These are phyloP conservation scores for Alternaria sp. DNA, from an alignment of 2,329 filamentous ascomycete species.

Conservation along the genomic window DNA sequence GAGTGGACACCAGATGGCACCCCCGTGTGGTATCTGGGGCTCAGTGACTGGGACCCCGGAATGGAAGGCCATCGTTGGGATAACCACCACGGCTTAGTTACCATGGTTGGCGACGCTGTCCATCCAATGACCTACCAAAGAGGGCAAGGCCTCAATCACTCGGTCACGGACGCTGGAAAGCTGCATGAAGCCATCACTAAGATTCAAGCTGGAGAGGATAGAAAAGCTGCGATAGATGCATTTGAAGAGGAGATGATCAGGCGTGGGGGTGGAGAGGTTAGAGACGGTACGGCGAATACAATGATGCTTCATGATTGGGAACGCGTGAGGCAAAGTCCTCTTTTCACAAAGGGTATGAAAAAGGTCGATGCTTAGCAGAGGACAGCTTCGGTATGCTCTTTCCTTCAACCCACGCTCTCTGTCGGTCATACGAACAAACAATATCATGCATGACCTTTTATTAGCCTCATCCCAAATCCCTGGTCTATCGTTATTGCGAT, in stretches of 20 bases:
- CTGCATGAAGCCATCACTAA: slow-evolving; percentile 46
- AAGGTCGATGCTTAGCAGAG: slow-evolving; percentile 1
- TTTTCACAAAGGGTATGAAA: slow-evolving; percentile 45
- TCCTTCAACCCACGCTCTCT: not conserved
- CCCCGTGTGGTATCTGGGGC: slow-evolving; percentile 45
- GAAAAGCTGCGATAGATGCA: slow-evolving; percentile 41
- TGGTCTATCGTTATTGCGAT: not conserved
- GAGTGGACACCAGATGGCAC: slow-evolving; percentile 46
- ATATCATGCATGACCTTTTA: not conserved
- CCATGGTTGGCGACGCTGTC: slow-evolving; percentile 52
- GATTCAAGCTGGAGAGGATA: slow-evolving; percentile 30
- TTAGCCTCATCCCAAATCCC: not conserved
- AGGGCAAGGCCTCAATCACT: slow-evolving; percentile 61
- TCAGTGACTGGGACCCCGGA: slow-evolving; percentile 50
- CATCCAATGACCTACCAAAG: slow-evolving; percentile 57
- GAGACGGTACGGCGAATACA: slow-evolving; percentile 45
- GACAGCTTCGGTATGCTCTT: not conserved
- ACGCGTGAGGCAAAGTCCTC: slow-evolving; percentile 43
- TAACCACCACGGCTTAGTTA: slow-evolving; percentile 45
- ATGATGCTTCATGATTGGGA: slow-evolving; percentile 50
- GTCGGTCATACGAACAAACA: not conserved
- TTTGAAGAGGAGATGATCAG: slow-evolving; percentile 59
- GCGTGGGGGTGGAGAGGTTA: slow-evolving; percentile 45
- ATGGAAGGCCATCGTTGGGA: slow-evolving; percentile 43
- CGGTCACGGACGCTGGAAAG: slow-evolving; percentile 54